Evolutionary conservation across 2,329 filamentous ascomycete species (phyloP).

Genomic region (Sclerotinia glacialis): DNA sequence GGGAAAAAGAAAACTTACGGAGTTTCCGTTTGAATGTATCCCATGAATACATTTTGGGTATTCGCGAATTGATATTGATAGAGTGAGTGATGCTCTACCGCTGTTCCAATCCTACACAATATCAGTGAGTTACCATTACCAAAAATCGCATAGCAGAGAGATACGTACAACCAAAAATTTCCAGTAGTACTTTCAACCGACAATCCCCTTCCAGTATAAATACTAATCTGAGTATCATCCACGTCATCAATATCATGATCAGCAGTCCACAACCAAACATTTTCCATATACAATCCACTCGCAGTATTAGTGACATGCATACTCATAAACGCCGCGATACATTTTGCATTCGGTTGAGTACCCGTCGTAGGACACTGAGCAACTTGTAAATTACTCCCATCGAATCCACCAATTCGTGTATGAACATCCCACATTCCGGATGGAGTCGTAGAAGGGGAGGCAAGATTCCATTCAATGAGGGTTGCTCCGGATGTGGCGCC

Average conservation of each 20-base stretch:
- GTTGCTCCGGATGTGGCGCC: slow-evolving; percentile 54
- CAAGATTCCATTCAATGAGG: slow-evolving; percentile 64
- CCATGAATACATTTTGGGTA: slow-evolving; percentile 34
- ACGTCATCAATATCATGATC: slow-evolving; percentile 44
- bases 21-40: slow-evolving; percentile 34
- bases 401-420: slow-evolving; percentile 45
- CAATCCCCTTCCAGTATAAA: slow-evolving; percentile 49
- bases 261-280: slow-evolving; percentile 49
- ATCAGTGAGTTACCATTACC: slow-evolving; percentile 63
- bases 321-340: slow-evolving; percentile 40
- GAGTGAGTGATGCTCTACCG: slow-evolving; percentile 51
- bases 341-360: slow-evolving; percentile 39
- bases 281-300: slow-evolving; percentile 50
- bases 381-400: slow-evolving; percentile 48
- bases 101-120: slow-evolving; percentile 61
- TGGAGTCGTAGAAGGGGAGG: slow-evolving; percentile 51
- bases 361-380: slow-evolving; percentile 64
- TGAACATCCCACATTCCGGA: slow-evolving; percentile 52
- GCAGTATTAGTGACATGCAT: slow-evolving; percentile 39
- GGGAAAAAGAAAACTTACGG: slow-evolving; percentile 43
- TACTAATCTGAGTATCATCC: slow-evolving; percentile 54
- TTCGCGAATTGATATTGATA: slow-evolving; percentile 53
- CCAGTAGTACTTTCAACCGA: slow-evolving; percentile 40
- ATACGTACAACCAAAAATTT: slow-evolving; percentile 51
- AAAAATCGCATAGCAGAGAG: slow-evolving; percentile 51